phyloP scores from a whole-genome alignment of 495 filamentous ascomycete species.

The Neurospora africana region DNA sequence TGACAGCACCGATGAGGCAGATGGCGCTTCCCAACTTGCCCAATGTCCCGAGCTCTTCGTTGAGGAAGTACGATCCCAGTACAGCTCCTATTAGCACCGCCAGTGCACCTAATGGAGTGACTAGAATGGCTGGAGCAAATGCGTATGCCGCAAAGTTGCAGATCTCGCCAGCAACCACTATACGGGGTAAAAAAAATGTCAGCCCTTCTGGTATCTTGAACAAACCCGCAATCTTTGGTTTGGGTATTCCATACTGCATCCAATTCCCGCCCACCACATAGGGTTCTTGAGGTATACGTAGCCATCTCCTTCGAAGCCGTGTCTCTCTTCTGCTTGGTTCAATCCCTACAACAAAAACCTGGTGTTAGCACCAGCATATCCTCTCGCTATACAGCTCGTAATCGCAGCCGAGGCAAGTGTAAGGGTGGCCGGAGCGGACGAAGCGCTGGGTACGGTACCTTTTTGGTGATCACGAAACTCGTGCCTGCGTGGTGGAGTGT shows the following conservation, averaged over 20 bases:
- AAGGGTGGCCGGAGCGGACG: neutral
- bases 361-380: constrained; percentile 11
- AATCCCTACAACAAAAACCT: constrained; percentile 52
- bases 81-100: constrained; percentile 93
- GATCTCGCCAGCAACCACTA: constrained; percentile 76
- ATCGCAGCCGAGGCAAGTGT: neutral
- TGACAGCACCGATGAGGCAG: constrained; percentile 90
- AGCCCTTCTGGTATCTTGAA: constrained; percentile 12
- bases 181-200: constrained; percentile 1
- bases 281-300: constrained; percentile 88
- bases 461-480: constrained; percentile 91
- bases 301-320: constrained; percentile 95
- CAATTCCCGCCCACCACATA: constrained; percentile 89
- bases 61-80: constrained; percentile 84
- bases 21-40: constrained; percentile 93
- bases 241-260: constrained; percentile 53
- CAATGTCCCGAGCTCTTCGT: constrained; percentile 76
- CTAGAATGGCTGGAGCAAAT: constrained; percentile 93
- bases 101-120: constrained; percentile 86
- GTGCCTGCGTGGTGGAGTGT: constrained; percentile 44
- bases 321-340: constrained; percentile 75
- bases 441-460: constrained; percentile 39
- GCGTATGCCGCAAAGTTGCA: constrained; percentile 97
- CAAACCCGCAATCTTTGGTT: neutral
- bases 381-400: neutral